These are phyloP conservation scores for Dovyalis caffra DNA, from an alignment of 345 rosid genomes.

Conservation along the genomic window DNA sequence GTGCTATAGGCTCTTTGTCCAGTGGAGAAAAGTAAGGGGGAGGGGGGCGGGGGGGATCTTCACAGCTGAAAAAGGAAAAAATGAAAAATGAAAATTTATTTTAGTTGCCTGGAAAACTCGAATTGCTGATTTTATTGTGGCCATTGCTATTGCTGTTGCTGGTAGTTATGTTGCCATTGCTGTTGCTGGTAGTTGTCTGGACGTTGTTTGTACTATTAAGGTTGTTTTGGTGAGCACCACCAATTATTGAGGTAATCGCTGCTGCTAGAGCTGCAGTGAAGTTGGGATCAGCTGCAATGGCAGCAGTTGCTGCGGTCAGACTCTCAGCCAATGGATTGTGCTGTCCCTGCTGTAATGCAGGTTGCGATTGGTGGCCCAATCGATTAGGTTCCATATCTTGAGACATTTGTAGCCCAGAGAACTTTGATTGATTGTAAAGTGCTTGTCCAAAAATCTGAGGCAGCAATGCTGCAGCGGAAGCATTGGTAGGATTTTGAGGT, in stretches of 20 bases:
- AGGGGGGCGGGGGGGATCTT: too few species aligned
- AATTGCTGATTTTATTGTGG: conserved; percentile 30
- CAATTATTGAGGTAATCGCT: conserved; percentile 57
- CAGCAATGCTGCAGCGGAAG: conserved; percentile 35
- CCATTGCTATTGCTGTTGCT: conserved; percentile 26
- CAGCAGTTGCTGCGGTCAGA: conserved; percentile 41
- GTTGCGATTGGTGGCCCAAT: conserved; percentile 30
- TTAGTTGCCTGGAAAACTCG: conserved; percentile 36
- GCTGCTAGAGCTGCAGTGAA: conserved; percentile 73
- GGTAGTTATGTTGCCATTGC: conserved; percentile 8
- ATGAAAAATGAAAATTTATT: neutral
- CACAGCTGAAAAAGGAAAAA: neutral
- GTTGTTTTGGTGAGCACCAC: conserved; percentile 32
- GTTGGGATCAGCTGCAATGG: conserved; percentile 57
- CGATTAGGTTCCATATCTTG: conserved; percentile 35
- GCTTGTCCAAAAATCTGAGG: conserved; percentile 69
- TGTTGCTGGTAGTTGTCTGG: conserved; percentile 18
- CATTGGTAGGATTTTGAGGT: conserved; percentile 18
- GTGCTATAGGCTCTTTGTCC: neutral
- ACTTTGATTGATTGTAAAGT: conserved; percentile 56
- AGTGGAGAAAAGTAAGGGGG: neutral
- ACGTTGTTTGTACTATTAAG: conserved; percentile 11
- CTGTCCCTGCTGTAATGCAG: conserved; percentile 24
- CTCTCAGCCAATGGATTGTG: conserved; percentile 39
- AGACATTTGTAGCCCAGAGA: conserved; percentile 62